phyloP scores from a whole-genome alignment of 2,329 filamentous ascomycete genomes.

The Aciculosporium take region DNA sequence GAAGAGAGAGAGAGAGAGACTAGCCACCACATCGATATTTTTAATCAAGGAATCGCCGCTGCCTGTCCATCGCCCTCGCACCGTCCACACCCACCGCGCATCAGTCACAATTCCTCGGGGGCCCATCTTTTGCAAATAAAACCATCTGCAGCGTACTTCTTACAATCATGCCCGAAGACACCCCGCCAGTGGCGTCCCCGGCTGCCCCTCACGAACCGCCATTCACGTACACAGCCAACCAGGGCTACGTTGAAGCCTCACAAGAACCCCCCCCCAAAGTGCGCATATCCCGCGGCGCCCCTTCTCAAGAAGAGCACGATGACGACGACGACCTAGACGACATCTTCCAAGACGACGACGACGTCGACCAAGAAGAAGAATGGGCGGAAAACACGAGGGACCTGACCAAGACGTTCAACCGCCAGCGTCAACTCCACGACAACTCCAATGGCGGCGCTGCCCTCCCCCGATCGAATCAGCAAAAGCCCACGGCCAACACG shows the following conservation, averaged over 20 bases:
- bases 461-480: constrained; percentile 59
- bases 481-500: constrained; percentile 69
- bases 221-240: constrained; percentile 28
- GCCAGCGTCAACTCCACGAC: constrained; percentile 55
- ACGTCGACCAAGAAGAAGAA: constrained; percentile 50
- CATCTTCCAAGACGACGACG: constrained; percentile 30
- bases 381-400: constrained; percentile 48
- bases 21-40: not conserved
- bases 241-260: constrained; percentile 26
- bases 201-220: constrained; percentile 31
- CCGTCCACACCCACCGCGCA: not conserved
- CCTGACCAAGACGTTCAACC: constrained; percentile 78
- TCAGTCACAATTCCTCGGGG: not conserved
- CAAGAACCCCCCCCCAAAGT: constrained; percentile 20
- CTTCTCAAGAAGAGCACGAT: constrained; percentile 12
- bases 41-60: not conserved
- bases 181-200: constrained; percentile 16
- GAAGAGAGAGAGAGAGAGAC: not conserved
- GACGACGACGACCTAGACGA: constrained; percentile 26
- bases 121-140: not conserved
- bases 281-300: constrained; percentile 15
- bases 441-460: constrained; percentile 21
- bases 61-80: not conserved
- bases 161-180: constrained; percentile 10
- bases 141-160: not conserved